Evolutionary conservation across 2,329 filamentous ascomycete genomes (phyloP), one percentile per base, ranked within the genome.

Genomic region (Penicillium griseofulvum): DNA sequence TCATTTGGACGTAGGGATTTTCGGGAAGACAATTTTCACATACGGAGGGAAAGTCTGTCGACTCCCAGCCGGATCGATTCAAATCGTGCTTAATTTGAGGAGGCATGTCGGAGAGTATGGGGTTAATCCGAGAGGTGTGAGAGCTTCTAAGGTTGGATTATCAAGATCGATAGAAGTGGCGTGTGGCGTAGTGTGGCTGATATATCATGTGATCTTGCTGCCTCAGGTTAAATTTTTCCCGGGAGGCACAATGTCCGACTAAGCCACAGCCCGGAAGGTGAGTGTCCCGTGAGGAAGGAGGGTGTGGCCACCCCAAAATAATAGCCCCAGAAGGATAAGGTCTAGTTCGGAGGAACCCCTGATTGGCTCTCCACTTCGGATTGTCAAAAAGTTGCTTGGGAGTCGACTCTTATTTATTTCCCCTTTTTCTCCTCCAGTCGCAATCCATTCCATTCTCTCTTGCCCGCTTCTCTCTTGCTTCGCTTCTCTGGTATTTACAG

Each of bases 1-100:
- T 82, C 92, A 99, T 97, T 76, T 97, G 94, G 41, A 99, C 94
- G 69, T 96, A 99, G 2, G 93, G 93, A 68, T 97, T 97, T 59
- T 96, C 92, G 16, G 93, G 92, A 2, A 99, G 83, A 73, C 94
- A 99, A 70, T 87, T 91, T 76, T 99, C 94, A 79, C 85, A 80
- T 16, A 78, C 77, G 3, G 78, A 80, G 2, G 78, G 78, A 39
- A 80, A 80, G 59, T 80, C 78, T 19, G 76, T 78, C 5, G 91
- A 89, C 76, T 99, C 94, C 91, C 92, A 97, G 56, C 94, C 94
- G 17, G 91, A 94, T 51, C 94, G 86, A 77, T 97, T 97, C 44
- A 97, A 83, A 71, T 97, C 92, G 72, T 95, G 89, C 75, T 97
- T 97, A 73, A 97, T 97, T 74, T 96, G 91, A 12, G 91, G 89